Evolutionary conservation across 805 yeast genomes (phyloP).

Genomic region (Zygoascus bituminiphila): DNA sequence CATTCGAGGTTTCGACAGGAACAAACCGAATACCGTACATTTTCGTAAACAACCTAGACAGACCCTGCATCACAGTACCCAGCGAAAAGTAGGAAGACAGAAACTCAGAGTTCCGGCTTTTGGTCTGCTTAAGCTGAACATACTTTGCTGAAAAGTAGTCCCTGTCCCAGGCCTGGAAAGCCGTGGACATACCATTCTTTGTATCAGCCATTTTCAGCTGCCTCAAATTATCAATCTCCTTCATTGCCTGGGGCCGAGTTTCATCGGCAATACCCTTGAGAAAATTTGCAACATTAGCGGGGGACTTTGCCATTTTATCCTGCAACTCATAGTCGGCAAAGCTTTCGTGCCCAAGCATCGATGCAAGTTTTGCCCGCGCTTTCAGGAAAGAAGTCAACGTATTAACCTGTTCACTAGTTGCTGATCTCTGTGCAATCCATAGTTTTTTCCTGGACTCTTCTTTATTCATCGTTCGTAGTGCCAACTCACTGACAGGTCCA

Average conservation of each 20-base stretch:
- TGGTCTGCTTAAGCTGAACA: constrained; percentile 20
- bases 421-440: constrained; percentile 68
- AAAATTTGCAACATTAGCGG: constrained; percentile 67
- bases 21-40: constrained; percentile 72
- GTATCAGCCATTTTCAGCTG: constrained; percentile 30
- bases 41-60: constrained; percentile 57
- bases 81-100: constrained; percentile 71
- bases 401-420: constrained; percentile 53
- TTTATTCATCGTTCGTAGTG: constrained; percentile 50
- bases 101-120: constrained; percentile 30
- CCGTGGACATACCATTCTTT: constrained; percentile 27
- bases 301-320: constrained; percentile 83
- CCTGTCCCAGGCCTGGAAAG: constrained; percentile 83
- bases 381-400: constrained; percentile 51
- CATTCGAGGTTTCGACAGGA: constrained; percentile 52
- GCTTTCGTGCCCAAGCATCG: constrained; percentile 58
- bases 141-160: constrained; percentile 47
- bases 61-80: constrained; percentile 79
- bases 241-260: constrained; percentile 44
- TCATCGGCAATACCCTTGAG: constrained; percentile 48
- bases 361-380: constrained; percentile 63
- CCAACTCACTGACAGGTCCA: constrained; percentile 56
- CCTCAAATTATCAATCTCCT: constrained; percentile 43
- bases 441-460: constrained; percentile 53
- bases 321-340: constrained; percentile 74